These are phyloP conservation scores for Fusarium anguioides DNA, from an alignment of 2,329 filamentous ascomycete species.

Conservation along the genomic window DNA sequence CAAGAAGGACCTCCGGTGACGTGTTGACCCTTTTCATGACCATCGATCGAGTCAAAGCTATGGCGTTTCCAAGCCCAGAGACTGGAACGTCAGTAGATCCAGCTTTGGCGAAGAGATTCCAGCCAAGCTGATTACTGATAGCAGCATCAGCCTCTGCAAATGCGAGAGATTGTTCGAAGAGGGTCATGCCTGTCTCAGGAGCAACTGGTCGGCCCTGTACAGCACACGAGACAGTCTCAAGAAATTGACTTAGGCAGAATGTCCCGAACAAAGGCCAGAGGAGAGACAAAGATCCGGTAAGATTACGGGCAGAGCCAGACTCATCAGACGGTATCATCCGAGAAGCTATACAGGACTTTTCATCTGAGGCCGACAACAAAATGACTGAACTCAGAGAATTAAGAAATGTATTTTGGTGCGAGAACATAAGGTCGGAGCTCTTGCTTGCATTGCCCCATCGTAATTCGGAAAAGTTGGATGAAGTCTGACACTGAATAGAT, in stretches of 20 bases:
- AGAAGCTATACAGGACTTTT: constrained; percentile 78
- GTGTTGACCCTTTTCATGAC: constrained; percentile 87
- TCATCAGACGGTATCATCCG: constrained; percentile 72
- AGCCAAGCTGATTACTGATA: constrained; percentile 81
- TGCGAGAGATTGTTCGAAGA: constrained; percentile 94
- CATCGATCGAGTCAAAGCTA: constrained; percentile 70
- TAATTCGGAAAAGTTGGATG: constrained; percentile 74
- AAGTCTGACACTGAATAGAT: constrained; percentile 92
- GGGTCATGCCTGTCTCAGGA: constrained; percentile 93
- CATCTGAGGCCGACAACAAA: constrained; percentile 78
- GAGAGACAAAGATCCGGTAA: constrained; percentile 81
- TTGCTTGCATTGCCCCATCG: constrained; percentile 76
- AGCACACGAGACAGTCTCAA: constrained; percentile 89
- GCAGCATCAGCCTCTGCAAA: constrained; percentile 96
- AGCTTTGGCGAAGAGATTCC: constrained; percentile 70
- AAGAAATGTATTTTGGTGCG: constrained; percentile 74
- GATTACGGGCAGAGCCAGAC: constrained; percentile 61
- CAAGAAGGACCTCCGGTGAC: constrained; percentile 85
- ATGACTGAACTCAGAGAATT: constrained; percentile 78
- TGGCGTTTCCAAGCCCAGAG: constrained; percentile 46
- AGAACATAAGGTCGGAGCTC: constrained; percentile 75
- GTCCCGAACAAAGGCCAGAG: constrained; percentile 81
- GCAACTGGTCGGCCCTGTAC: constrained; percentile 83
- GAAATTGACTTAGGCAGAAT: constrained; percentile 80
- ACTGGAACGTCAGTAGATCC: constrained; percentile 49